Percentiles rank a stretch among this genome's conserved stretches.
Conservation (phyloP, 768 basidiomycete genomes). For the Kondoa malvinella region DNA sequence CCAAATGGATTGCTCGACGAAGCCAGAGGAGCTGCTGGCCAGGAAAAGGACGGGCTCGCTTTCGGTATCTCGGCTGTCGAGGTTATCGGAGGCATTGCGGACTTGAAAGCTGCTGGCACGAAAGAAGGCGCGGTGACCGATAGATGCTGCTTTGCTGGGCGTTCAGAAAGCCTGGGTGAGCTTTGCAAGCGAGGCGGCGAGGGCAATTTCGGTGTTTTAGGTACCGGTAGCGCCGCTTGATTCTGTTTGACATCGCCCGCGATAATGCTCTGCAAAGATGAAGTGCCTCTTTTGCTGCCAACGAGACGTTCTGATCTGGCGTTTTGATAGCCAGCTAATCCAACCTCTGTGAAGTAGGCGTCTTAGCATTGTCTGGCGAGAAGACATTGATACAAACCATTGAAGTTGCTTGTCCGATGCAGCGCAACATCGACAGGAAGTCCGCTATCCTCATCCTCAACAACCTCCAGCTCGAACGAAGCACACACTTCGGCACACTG, state of each 20-base stretch:
- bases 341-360: neutral
- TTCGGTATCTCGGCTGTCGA: too few relatives aligned
- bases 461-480: conserved; percentile 26
- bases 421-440: conserved; percentile 17
- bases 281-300: conserved; percentile 28
- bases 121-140: neutral
- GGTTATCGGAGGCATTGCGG: too few relatives aligned
- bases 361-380: neutral
- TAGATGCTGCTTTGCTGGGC: neutral
- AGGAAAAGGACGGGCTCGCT: too few relatives aligned
- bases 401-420: conserved; percentile 19
- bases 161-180: neutral
- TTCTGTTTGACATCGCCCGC: conserved; percentile 27
- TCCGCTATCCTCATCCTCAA: conserved; percentile 7
- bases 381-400: conserved; percentile 12
- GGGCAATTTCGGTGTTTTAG: neutral
- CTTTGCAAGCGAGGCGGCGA: neutral
- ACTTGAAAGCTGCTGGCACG: neutral
- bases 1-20: too few relatives aligned
- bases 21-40: too few relatives aligned
- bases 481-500: conserved; percentile 29
- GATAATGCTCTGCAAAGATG: conserved; percentile 28
- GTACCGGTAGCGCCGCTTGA: neutral
- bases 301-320: conserved; percentile 27
- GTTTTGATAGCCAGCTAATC: conserved; percentile 26